Evolutionary conservation across 2,329 filamentous ascomycete genomes (phyloP).

Genomic region (Periconia sp.): DNA sequence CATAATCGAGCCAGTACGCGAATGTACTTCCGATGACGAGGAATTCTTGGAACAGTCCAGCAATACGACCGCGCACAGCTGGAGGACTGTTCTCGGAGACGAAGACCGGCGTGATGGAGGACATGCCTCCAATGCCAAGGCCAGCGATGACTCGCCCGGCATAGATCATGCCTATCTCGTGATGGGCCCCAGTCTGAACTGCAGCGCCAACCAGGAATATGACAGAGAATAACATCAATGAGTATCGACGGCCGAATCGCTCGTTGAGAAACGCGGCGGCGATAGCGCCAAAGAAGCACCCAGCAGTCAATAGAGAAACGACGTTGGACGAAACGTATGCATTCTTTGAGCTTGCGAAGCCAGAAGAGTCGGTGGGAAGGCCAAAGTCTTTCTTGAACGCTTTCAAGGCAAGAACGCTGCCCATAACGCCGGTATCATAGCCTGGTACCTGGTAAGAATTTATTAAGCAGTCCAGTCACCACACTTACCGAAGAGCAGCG

Average conservation of each 20-base stretch:
- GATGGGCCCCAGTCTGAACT: slow-evolving; percentile 36
- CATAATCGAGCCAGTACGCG: slow-evolving; percentile 45
- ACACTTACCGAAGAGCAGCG: slow-evolving; percentile 49
- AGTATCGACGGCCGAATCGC: slow-evolving; percentile 53
- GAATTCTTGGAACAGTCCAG: slow-evolving; percentile 65
- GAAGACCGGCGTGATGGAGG: slow-evolving; percentile 63
- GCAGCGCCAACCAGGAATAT: slow-evolving; percentile 48
- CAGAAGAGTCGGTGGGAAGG: slow-evolving; percentile 38
- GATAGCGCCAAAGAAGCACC: slow-evolving; percentile 74
- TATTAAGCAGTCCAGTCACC: background rate
- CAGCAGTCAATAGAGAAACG: slow-evolving; percentile 78
- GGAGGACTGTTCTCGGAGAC: slow-evolving; percentile 62
- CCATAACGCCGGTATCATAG: slow-evolving; percentile 53
- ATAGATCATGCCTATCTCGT: slow-evolving; percentile 34
- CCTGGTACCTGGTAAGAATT: slow-evolving; percentile 24
- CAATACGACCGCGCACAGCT: slow-evolving; percentile 62
- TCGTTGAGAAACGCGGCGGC: slow-evolving; percentile 51
- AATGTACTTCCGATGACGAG: slow-evolving; percentile 63
- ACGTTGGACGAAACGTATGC: slow-evolving; percentile 66
- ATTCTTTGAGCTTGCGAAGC: slow-evolving; percentile 41
- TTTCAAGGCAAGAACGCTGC: slow-evolving; percentile 46
- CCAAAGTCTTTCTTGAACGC: slow-evolving; percentile 51
- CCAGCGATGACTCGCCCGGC: slow-evolving; percentile 61
- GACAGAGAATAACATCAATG: slow-evolving; percentile 50
- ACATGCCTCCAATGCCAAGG: slow-evolving; percentile 59